A percentile compares a stretch with the other conserved stretches of the same genome.
Conservation (phyloP, 164 flowering plant genomes). For the Macadamia tetraphylla region DNA sequence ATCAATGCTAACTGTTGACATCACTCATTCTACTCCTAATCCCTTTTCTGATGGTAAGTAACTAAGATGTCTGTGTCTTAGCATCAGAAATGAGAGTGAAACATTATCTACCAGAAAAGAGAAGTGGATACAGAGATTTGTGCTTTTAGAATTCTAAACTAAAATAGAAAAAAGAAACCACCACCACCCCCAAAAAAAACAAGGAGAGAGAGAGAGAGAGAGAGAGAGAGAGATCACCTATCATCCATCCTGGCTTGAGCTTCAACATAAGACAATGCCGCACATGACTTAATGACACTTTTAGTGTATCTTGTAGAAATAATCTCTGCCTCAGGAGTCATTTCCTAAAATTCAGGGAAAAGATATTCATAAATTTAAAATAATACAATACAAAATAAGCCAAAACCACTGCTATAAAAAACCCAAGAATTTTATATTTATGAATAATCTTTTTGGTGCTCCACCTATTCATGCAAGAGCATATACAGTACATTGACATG, state of each 20-base stretch:
- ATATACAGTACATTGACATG: too few species aligned
- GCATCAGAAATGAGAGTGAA: background rate
- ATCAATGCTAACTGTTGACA: background rate
- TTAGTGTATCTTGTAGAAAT: conserved; percentile 83
- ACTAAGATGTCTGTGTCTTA: background rate
- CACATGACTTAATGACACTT: conserved; percentile 92
- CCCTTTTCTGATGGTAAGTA: background rate
- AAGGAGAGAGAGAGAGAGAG: background rate
- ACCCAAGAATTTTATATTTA: too few species aligned
- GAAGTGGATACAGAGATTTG: background rate
- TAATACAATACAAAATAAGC: too few species aligned
- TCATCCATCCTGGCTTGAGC: conserved; percentile 99
- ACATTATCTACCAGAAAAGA: background rate
- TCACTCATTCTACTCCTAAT: background rate
- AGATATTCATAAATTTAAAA: background rate
- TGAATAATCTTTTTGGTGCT: too few species aligned
- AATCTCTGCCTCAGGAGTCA: conserved; percentile 92
- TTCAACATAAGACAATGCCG: conserved; percentile 94
- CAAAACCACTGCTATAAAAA: too few species aligned
- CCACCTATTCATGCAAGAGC: too few species aligned
- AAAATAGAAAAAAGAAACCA: background rate
- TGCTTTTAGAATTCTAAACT: background rate
- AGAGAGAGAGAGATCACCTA: conserved; percentile 38
- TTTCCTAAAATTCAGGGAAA: conserved; percentile 52
- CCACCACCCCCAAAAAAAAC: too few species aligned